Evolutionary conservation across 2,329 filamentous ascomycete genomes (phyloP), one percentile per base, ranked within the genome.

Genomic region (Apiospora hydei): DNA sequence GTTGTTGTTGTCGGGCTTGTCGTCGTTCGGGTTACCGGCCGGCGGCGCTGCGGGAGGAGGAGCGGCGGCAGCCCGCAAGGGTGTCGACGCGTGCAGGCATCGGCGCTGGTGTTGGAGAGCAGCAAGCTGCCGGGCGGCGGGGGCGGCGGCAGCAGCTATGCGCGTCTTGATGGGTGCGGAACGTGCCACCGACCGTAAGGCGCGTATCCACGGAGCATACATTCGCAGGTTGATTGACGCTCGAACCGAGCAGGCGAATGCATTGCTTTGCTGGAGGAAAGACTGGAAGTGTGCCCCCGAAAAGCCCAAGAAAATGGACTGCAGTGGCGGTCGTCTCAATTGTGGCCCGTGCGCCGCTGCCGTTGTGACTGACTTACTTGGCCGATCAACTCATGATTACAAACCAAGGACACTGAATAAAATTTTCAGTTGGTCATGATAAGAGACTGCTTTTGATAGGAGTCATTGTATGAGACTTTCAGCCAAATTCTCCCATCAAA

Each of bases 141-240:
- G 69, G 18, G 18, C 26, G 57, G 34, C 57, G 34, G 34, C 57
- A 21, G 46, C 26, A 16, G 69, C 70, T 72, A 75, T 43, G 49
- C 70, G 70, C 14, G 44, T 70, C 64, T 77, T 24, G 74, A 74
- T 70, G 30, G 75, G 75, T 71, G 75, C 72, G 67, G 71, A 70
- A 26, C 74, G 76, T 76, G 77, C 76, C 74, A 77, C 75, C 46
- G 74, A 77, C 71, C 78, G 78, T 74, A 78, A 75, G 76, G 78
- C 79, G 77, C 79, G 77, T 49, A 76, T 74, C 76, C 76, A 78
- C 75, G 74, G 73, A 71, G 73, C 78, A 80, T 77, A 78, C 80
- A 81, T 81, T 76, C 78, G 57, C 34, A 41, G 77, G 75, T 74
- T 76, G 69, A 75, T 77, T 78, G 77, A 75, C 76, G 79, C 79